phyloP scores from a whole-genome alignment of 176 grass and related monocot genomes.

The Melocanna baccifera region DNA sequence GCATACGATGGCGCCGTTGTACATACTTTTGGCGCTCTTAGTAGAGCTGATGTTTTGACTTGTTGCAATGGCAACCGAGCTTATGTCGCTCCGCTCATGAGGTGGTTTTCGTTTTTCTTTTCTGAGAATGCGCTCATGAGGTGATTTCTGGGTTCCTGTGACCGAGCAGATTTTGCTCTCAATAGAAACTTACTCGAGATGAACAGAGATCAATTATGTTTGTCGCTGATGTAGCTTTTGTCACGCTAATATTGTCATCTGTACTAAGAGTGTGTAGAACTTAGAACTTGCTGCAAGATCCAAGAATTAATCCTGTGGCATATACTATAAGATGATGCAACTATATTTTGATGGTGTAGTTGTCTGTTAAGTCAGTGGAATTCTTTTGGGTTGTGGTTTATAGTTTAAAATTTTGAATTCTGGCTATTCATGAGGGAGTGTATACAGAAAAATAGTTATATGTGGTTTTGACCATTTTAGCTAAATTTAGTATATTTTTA shows the following conservation, averaged over 20 bases:
- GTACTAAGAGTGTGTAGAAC: neutral
- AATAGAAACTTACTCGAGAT: conserved; percentile 38
- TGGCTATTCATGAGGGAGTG: too few relatives aligned
- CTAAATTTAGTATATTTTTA: too few relatives aligned
- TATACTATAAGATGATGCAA: neutral
- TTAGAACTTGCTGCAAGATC: neutral
- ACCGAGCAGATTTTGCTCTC: conserved; percentile 19
- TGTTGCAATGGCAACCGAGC: conserved; percentile 27
- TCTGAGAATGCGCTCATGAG: conserved; percentile 15
- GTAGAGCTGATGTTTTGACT: conserved; percentile 33
- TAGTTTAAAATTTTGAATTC: too few relatives aligned
- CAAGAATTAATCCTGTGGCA: neutral
- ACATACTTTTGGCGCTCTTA: conserved; percentile 53
- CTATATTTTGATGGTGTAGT: neutral
- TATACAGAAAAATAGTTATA: too few relatives aligned
- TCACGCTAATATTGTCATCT: neutral
- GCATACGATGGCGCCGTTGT: conserved; percentile 32
- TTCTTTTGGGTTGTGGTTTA: too few relatives aligned
- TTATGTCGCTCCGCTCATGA: conserved; percentile 20
- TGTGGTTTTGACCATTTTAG: too few relatives aligned
- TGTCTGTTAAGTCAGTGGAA: too few relatives aligned
- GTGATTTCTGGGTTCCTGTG: conserved; percentile 34
- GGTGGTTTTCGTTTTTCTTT: conserved; percentile 31
- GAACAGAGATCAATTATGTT: conserved; percentile 9
- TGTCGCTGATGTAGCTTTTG: neutral